These are phyloP conservation scores for Pezicula carpinea DNA, from an alignment of 2,329 filamentous ascomycete genomes.

Conservation along the genomic window DNA sequence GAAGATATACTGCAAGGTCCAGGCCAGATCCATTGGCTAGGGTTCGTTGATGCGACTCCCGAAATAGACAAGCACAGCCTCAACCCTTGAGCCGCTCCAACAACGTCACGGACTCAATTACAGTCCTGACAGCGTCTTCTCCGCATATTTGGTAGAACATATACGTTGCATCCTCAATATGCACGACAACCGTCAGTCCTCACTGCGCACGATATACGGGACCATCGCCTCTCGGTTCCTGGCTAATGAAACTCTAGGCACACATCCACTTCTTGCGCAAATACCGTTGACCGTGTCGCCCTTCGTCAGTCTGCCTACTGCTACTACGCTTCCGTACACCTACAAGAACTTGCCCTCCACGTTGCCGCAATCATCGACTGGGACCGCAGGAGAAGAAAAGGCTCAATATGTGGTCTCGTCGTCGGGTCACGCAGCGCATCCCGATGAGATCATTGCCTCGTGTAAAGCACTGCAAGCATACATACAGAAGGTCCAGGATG, in stretches of 20 bases:
- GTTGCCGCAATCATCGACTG: slow-evolving; percentile 68
- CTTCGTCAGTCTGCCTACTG: slow-evolving; percentile 84
- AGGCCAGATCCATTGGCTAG: not conserved
- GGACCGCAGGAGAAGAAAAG: slow-evolving; percentile 42
- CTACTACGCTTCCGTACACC: slow-evolving; percentile 89
- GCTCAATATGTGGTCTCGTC: slow-evolving; percentile 72
- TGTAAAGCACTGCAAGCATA: slow-evolving; percentile 76
- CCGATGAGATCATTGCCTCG: slow-evolving; percentile 77
- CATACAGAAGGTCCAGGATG: slow-evolving; percentile 62
- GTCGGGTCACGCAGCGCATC: slow-evolving; percentile 78
- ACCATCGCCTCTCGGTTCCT: not conserved
- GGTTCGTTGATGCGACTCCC: not conserved
- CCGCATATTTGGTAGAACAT: not conserved
- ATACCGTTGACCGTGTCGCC: slow-evolving; percentile 91
- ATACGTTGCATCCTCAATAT: slow-evolving; percentile 12
- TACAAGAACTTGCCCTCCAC: slow-evolving; percentile 88
- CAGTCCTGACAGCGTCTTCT: not conserved
- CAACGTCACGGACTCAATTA: not conserved
- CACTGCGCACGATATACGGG: slow-evolving; percentile 1
- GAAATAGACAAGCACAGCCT: slow-evolving; percentile 2
- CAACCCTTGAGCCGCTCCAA: not conserved
- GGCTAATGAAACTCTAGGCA: slow-evolving; percentile 42
- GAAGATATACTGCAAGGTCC: slow-evolving; percentile 1
- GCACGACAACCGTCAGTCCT: slow-evolving; percentile 25
- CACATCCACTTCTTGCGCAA: slow-evolving; percentile 86